These are phyloP conservation scores for Fusarium sp. DNA, from an alignment of 2,329 filamentous ascomycete species.

Conservation along the genomic window DNA sequence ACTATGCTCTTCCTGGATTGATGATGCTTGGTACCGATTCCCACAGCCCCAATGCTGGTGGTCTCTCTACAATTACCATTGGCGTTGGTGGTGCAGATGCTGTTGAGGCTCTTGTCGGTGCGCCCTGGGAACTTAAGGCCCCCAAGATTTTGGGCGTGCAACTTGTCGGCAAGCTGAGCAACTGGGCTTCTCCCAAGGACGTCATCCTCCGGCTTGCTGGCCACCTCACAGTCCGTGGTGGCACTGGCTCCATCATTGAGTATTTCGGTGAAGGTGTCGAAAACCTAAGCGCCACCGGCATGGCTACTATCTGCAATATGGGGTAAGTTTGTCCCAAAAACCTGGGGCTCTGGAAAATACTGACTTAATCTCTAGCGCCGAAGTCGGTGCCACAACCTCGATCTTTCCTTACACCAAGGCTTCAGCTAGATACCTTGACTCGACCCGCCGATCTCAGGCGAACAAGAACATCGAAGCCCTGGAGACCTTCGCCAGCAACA, in stretches of 20 bases:
- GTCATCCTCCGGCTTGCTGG: slow-evolving; percentile 92
- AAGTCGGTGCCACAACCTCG: slow-evolving; percentile 95
- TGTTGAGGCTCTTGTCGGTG: slow-evolving; percentile 94
- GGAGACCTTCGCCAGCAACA: slow-evolving; percentile 60
- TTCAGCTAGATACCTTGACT: slow-evolving; percentile 84
- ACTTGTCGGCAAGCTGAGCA: slow-evolving; percentile 82
- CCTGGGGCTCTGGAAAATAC: background rate
- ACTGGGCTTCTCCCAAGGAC: slow-evolving; percentile 96
- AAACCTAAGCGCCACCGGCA: slow-evolving; percentile 88
- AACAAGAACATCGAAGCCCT: slow-evolving; percentile 72
- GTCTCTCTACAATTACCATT: slow-evolving; percentile 91
- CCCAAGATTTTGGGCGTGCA: slow-evolving; percentile 89
- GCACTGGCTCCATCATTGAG: slow-evolving; percentile 94
- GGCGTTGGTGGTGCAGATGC: slow-evolving; percentile 97
- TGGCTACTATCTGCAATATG: slow-evolving; percentile 94
- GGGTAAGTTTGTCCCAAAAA: slow-evolving; percentile 44
- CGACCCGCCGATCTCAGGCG: slow-evolving; percentile 75
- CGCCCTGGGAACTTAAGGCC: slow-evolving; percentile 97
- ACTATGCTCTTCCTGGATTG: slow-evolving; percentile 94
- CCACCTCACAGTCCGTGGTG: slow-evolving; percentile 88
- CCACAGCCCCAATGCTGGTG: slow-evolving; percentile 97
- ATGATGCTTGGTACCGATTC: slow-evolving; percentile 99
- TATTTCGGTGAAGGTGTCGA: slow-evolving; percentile 92
- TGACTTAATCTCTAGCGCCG: slow-evolving; percentile 54
- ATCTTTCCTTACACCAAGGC: slow-evolving; percentile 91